Base-by-base conservation (phyloP, 2,329 filamentous ascomycete genomes). In the Scleromitrula shiraiana region DNA sequence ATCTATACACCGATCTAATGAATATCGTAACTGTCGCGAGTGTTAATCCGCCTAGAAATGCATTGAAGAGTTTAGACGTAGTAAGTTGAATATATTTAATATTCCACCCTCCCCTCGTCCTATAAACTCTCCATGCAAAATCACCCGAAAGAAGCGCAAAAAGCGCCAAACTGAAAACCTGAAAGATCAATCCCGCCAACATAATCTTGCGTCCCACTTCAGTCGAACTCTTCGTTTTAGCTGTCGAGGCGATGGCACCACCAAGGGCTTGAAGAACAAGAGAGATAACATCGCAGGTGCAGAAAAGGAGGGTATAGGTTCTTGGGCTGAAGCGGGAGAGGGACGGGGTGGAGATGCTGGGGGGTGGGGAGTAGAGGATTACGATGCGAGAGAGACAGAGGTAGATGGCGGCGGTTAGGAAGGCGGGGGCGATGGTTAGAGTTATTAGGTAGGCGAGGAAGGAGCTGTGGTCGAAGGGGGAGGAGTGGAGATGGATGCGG, bases 341-440 rank as follows among this genome's bases (percentile, higher is more conserved):
- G n/a, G n/a, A n/a, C n/a, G n/a, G n/a, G n/a, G n/a, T n/a, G n/a
- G n/a, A n/a, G n/a, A n/a, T n/a, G n/a, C n/a, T n/a, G n/a, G n/a
- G n/a, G n/a, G n/a, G n/a, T n/a, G n/a, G n/a, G n/a, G n/a, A n/a
- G 46, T 79, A 76, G 41, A 48, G 6, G 7, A 39, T 41, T 12
- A 50, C 39, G 26, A 50, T 50, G 43, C 78, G 74, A 30, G 77
- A 76, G 3, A 67, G 67, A 49, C 80, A 57, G 53, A 83, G 72
- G 67, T 83, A 83, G 63, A 83, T 75, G 4, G 71, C 73, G 54
- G 78, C 76, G 64, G 77, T 79, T 64, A 82, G 68, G 50, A 83
- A 70, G 24, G 78, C 58, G 2, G 59, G 60, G 6, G 58, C 58
- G 19, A 61, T 61, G 0, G 58, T 61, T 10, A 81, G 67, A 4